Evolutionary conservation across 2,329 filamentous ascomycete species (phyloP).

Genomic region (Penicillium sp.): DNA sequence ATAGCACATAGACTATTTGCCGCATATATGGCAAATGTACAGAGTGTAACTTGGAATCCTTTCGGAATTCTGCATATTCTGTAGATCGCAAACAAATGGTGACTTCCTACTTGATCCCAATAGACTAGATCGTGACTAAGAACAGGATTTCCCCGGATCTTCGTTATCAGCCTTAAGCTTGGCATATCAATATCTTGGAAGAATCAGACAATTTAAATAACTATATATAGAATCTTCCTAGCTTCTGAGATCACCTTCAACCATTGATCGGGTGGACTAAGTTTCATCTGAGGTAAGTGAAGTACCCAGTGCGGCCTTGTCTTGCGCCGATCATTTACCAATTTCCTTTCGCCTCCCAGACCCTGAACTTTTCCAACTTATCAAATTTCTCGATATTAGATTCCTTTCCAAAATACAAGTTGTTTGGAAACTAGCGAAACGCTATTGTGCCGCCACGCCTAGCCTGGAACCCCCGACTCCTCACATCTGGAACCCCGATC

Average conservation of each 20-base stretch:
- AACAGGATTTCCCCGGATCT: slow-evolving; percentile 17
- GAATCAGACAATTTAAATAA: not conserved
- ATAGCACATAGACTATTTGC: not conserved
- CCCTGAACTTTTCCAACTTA: slow-evolving; percentile 1
- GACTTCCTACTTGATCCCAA: too few species aligned
- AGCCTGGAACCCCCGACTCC: slow-evolving; percentile 15
- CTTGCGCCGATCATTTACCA: slow-evolving; percentile 4
- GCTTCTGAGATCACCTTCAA: too few species aligned
- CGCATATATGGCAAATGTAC: not conserved
- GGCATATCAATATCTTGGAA: not conserved
- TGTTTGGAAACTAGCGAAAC: not conserved
- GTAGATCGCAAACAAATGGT: not conserved
- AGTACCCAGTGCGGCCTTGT: not conserved
- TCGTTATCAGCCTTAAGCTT: slow-evolving; percentile 9
- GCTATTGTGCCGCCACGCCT: slow-evolving; percentile 12
- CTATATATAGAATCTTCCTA: too few species aligned
- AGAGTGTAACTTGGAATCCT: not conserved
- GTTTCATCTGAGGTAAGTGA: not conserved
- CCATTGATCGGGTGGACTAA: too few species aligned
- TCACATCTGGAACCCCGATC: slow-evolving; percentile 22
- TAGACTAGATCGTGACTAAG: not conserved
- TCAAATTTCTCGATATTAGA: not conserved
- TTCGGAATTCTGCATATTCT: not conserved
- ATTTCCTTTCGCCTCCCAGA: not conserved
- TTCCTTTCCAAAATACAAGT: not conserved